These are phyloP conservation scores for Acanthamoeba healyi DNA, from an alignment of 208 protist species.

Conservation along the genomic window DNA sequence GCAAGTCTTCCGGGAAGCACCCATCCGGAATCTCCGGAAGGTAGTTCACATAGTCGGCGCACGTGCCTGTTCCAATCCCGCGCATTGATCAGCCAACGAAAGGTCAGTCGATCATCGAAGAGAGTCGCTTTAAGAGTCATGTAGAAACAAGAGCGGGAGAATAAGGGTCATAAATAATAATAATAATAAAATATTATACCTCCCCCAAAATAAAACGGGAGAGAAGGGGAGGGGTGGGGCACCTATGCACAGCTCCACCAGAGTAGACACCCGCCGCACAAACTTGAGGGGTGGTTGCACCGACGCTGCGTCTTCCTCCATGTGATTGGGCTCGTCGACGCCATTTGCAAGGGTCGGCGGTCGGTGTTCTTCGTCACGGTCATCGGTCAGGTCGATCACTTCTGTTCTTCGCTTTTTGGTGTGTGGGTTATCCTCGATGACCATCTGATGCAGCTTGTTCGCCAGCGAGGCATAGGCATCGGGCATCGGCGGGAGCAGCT, in stretches of 20 bases:
- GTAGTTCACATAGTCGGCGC: constrained; percentile 59
- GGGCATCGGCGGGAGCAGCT: background rate
- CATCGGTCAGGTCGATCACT: background rate
- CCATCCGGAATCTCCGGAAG: constrained; percentile 54
- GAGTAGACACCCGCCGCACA: constrained; percentile 17
- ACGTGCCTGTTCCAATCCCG: background rate
- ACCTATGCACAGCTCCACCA: constrained; percentile 43
- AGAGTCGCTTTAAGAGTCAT: too few relatives aligned
- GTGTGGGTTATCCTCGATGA: constrained; percentile 30
- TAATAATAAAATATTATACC: too few relatives aligned
- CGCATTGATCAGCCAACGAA: too few relatives aligned
- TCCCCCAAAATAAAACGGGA: too few relatives aligned
- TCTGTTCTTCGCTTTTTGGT: constrained; percentile 1
- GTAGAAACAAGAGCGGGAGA: too few relatives aligned
- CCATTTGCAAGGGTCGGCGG: too few relatives aligned
- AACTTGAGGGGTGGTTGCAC: background rate
- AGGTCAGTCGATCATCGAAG: background rate
- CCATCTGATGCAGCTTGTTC: constrained; percentile 18
- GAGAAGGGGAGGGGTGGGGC: background rate
- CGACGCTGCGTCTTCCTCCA: background rate
- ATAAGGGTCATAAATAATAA: too few relatives aligned
- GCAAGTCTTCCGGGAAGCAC: constrained; percentile 55
- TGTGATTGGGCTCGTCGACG: background rate
- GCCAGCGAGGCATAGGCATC: constrained; percentile 44
- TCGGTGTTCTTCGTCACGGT: background rate